These are phyloP conservation scores for Rugiboletus extremiorientalis DNA, from an alignment of 1,284 basidiomycete species.

Conservation along the genomic window DNA sequence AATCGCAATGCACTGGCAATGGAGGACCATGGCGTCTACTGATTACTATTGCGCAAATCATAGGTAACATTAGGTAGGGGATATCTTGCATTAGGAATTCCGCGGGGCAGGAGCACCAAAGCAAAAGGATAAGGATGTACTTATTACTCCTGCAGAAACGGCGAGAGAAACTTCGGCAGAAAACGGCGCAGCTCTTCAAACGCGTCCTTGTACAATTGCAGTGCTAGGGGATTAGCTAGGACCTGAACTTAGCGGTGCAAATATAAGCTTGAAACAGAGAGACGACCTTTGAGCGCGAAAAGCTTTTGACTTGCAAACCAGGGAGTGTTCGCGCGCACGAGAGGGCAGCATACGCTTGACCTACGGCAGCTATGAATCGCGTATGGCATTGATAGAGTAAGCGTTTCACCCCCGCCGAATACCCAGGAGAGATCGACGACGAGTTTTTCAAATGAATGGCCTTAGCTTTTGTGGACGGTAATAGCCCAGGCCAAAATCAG, in stretches of 20 bases:
- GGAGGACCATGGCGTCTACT: too few species aligned
- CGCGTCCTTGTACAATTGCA: neutral
- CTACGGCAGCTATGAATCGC: neutral
- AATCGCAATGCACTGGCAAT: too few species aligned
- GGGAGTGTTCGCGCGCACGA: neutral
- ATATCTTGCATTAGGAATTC: too few species aligned
- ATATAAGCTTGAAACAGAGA: too few species aligned
- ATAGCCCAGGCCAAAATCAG: conserved; percentile 75
- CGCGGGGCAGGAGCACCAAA: too few species aligned
- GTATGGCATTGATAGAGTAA: neutral
- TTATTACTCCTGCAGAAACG: too few species aligned
- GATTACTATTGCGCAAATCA: too few species aligned
- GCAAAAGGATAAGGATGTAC: too few species aligned
- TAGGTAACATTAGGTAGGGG: too few species aligned
- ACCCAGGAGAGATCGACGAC: conserved; percentile 61
- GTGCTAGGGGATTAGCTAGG: neutral
- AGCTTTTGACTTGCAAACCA: conserved; percentile 1
- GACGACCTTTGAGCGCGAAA: neutral
- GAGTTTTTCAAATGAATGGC: conserved; percentile 69
- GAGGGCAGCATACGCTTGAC: neutral
- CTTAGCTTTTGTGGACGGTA: conserved; percentile 82
- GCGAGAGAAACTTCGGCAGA: too few species aligned
- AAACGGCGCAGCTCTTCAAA: neutral
- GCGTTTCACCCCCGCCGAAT: conserved; percentile 82
- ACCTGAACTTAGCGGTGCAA: neutral